These are phyloP conservation scores for Physcomitrellopsis africana DNA, from an alignment of 225 moss, liverwort and hornwort genomes.

Conservation along the genomic window DNA sequence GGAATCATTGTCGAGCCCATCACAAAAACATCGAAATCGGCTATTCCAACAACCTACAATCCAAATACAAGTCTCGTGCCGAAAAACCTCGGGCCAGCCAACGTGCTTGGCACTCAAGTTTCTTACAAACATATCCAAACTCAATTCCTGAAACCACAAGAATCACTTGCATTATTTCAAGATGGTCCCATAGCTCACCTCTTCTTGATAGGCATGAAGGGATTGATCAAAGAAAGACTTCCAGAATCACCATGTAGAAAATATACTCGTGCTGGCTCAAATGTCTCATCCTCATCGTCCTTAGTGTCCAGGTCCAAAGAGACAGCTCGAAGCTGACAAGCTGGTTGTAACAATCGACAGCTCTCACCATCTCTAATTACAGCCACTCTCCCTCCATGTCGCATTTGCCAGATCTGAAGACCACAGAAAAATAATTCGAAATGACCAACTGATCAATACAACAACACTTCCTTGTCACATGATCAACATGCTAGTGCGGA, in stretches of 20 bases:
- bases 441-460: conserved; percentile 2
- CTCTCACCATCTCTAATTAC: conserved; percentile 85
- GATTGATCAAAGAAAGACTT: conserved; percentile 75
- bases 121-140: conserved; percentile 16
- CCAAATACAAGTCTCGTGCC: conserved; percentile 4
- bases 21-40: conserved; percentile 3
- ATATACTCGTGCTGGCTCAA: conserved; percentile 81
- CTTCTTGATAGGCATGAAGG: conserved; percentile 73
- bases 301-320: conserved; percentile 41
- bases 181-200: conserved; percentile 41
- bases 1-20: conserved; percentile 1
- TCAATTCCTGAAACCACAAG: not conserved
- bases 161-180: not conserved
- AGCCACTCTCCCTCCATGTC: conserved; percentile 88
- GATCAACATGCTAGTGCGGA: not conserved
- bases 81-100: conserved; percentile 3
- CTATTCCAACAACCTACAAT: conserved; percentile 13
- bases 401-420: conserved; percentile 94
- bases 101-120: conserved; percentile 8
- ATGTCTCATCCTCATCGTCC: conserved; percentile 71
- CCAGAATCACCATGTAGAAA: conserved; percentile 82
- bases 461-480: conserved; percentile 23
- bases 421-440: conserved; percentile 26
- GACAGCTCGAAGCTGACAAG: conserved; percentile 80
- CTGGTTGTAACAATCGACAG: conserved; percentile 90